Percentiles rank a stretch among this genome's conserved stretches.
Evolutionary conservation across 805 yeast genomes (phyloP).

Genomic region (Metschnikowia chrysomelidarum): DNA sequence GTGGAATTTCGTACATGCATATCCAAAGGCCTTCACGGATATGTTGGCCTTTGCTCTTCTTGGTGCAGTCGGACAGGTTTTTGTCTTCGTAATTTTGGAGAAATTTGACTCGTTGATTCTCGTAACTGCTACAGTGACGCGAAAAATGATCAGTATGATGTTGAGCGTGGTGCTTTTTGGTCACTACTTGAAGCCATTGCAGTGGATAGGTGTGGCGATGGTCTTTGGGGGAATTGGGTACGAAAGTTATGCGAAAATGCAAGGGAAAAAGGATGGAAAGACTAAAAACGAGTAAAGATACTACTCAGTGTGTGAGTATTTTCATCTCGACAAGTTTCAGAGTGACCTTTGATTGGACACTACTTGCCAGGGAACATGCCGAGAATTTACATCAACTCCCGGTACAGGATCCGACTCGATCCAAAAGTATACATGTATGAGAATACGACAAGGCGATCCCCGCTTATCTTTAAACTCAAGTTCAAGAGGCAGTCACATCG

Average conservation of each 20-base stretch:
- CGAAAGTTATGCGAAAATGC: constrained; percentile 55
- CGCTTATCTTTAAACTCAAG: no score
- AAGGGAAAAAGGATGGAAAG: constrained; percentile 4
- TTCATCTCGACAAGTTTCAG: no score
- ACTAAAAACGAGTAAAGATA: constrained; percentile 1
- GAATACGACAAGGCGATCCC: no score
- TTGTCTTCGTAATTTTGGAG: constrained; percentile 81
- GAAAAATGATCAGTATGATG: constrained; percentile 95
- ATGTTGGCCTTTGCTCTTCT: constrained; percentile 65
- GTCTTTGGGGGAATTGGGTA: constrained; percentile 85
- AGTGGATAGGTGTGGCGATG: constrained; percentile 74
- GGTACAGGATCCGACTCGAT: no score
- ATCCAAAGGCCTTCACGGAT: constrained; percentile 58
- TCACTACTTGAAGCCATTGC: constrained; percentile 60
- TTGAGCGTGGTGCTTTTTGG: constrained; percentile 84
- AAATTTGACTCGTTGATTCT: constrained; percentile 80
- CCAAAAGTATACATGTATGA: no score
- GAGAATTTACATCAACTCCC: no score
- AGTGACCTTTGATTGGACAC: no score
- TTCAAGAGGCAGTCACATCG: no score
- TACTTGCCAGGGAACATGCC: no score
- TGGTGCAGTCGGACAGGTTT: constrained; percentile 94
- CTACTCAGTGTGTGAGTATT: no score
- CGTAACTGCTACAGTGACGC: constrained; percentile 91
- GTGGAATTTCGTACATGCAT: constrained; percentile 43